Evolutionary conservation across 2,329 filamentous ascomycete species (phyloP).

Genomic region (Sphaerulina populicola): DNA sequence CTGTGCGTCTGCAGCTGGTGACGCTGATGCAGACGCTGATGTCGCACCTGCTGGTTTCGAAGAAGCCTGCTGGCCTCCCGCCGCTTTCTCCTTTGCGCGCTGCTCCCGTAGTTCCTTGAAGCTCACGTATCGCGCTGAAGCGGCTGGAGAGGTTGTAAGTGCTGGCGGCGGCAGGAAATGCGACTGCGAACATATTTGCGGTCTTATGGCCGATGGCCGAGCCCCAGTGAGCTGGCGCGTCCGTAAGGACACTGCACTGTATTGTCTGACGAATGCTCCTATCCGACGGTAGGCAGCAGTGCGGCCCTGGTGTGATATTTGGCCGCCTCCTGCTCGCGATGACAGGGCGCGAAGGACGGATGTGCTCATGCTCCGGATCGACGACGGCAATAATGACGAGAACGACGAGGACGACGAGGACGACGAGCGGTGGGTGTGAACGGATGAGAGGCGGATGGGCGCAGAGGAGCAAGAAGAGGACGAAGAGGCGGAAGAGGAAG

Average conservation of each 20-base stretch:
- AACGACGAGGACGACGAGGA: conserved; percentile 1
- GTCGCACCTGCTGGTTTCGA: conserved; percentile 35
- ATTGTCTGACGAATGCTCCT: conserved; percentile 27
- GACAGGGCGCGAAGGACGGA: conserved; percentile 35
- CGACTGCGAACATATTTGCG: conserved; percentile 37
- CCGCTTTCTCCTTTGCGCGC: conserved; percentile 32
- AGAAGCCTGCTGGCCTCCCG: conserved; percentile 33
- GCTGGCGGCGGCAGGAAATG: conserved; percentile 38
- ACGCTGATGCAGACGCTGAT: conserved; percentile 35
- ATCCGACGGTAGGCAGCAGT: conserved; percentile 44
- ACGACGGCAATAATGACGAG: conserved; percentile 2
- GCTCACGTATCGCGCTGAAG: conserved; percentile 39
- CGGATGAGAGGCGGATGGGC: conserved; percentile 1
- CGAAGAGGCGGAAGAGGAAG: neutral
- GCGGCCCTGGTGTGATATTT: conserved; percentile 38
- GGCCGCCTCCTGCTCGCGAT: conserved; percentile 35
- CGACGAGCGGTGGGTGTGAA: neutral
- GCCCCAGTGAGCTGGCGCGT: conserved; percentile 18
- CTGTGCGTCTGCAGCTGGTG: conserved; percentile 29
- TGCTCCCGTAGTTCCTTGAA: conserved; percentile 35
- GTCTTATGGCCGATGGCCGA: conserved; percentile 19
- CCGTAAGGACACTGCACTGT: conserved; percentile 28
- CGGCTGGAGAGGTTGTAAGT: conserved; percentile 36
- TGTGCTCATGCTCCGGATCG: conserved; percentile 39
- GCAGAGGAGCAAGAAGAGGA: neutral